Percentiles rank a stretch among this genome's conserved stretches.
Evolutionary conservation across 2,329 filamentous ascomycete species (phyloP).

Genomic region (Onygena corvina): DNA sequence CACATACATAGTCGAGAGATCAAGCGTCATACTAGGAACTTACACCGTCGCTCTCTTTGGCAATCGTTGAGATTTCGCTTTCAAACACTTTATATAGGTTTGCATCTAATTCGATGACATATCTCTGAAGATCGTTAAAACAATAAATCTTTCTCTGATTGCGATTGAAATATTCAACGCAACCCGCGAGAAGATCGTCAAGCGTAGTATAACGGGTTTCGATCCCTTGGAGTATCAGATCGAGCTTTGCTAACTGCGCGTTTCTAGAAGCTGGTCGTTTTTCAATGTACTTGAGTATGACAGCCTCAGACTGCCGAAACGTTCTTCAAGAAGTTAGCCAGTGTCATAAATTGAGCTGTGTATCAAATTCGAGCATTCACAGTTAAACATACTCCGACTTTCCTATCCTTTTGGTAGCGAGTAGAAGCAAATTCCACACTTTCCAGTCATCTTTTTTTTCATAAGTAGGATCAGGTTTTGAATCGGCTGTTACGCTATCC

Average conservation of each 20-base stretch:
- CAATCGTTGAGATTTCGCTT: slow-evolving; percentile 16
- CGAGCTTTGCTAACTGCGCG: slow-evolving; percentile 29
- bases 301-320: slow-evolving; percentile 22
- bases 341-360: background rate
- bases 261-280: slow-evolving; percentile 32
- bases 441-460: slow-evolving; percentile 36
- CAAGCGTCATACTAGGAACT: background rate
- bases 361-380: slow-evolving; percentile 7
- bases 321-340: slow-evolving; percentile 21
- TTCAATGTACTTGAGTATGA: slow-evolving; percentile 27
- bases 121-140: slow-evolving; percentile 33
- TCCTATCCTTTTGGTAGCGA: slow-evolving; percentile 24
- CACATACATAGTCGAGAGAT: too few species aligned
- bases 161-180: slow-evolving; percentile 31
- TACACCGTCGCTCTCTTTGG: background rate
- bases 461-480: slow-evolving; percentile 17
- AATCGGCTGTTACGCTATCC: slow-evolving; percentile 20
- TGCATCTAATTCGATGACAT: slow-evolving; percentile 24
- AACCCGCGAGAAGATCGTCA: slow-evolving; percentile 28
- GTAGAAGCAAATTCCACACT: slow-evolving; percentile 35
- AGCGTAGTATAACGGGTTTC: background rate
- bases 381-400: slow-evolving; percentile 25
- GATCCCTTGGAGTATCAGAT: slow-evolving; percentile 17
- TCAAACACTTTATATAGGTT: slow-evolving; percentile 19
- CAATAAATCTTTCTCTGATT: slow-evolving; percentile 36